A percentile compares a stretch with the other conserved stretches of the same genome.
Conservation (phyloP, 495 filamentous ascomycete species). For the Lentithecium fluviatile region DNA sequence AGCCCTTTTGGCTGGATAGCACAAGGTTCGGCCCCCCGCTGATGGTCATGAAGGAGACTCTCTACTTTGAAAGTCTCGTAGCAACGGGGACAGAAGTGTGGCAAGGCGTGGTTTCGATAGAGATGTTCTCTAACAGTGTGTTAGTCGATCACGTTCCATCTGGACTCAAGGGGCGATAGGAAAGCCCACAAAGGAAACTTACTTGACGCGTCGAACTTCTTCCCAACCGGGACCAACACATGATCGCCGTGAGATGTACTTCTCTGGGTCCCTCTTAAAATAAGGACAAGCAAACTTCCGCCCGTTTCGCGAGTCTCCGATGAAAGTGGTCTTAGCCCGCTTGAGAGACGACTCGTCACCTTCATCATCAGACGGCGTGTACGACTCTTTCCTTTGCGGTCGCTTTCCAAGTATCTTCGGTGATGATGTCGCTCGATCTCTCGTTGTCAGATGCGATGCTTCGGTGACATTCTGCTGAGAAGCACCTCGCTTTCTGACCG, state of each 20-base stretch:
- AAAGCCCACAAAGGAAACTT: background rate
- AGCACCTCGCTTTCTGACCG: too few relatives aligned
- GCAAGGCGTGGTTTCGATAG: conserved; percentile 16
- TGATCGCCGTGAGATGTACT: background rate
- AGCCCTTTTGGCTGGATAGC: background rate
- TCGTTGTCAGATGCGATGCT: background rate
- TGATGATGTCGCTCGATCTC: too few relatives aligned
- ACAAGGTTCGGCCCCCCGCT: conserved; percentile 12
- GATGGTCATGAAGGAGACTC: conserved; percentile 7
- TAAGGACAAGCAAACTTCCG: conserved; percentile 19
- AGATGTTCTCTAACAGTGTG: conserved; percentile 15
- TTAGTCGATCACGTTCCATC: background rate
- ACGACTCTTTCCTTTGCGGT: background rate
- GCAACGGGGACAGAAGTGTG: conserved; percentile 19
- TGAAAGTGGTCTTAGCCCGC: background rate
- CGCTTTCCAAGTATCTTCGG: background rate
- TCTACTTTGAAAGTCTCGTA: conserved; percentile 13
- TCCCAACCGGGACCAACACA: conserved; percentile 15
- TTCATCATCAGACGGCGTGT: background rate
- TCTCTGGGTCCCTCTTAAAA: conserved; percentile 9
- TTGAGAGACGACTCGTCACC: background rate
- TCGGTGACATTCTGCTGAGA: too few relatives aligned
- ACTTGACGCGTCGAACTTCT: conserved; percentile 10
- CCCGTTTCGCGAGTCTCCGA: background rate
- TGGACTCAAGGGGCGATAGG: too few relatives aligned